phyloP scores from a whole-genome alignment of 768 basidiomycete genomes.

The Cyclocybe aegerita region DNA sequence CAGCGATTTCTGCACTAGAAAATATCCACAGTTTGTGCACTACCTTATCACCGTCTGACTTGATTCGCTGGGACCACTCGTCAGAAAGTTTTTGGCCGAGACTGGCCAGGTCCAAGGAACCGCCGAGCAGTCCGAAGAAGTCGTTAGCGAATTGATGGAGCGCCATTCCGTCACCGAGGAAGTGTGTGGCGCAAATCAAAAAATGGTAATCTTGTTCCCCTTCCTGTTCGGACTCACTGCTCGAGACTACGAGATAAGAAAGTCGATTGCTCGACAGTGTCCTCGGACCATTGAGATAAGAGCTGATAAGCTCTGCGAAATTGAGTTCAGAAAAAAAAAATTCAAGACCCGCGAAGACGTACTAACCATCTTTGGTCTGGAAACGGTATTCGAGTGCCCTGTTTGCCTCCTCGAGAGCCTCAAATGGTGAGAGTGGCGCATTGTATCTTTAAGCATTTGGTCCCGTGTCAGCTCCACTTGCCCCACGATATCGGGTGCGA shows the following conservation, averaged over 20 bases:
- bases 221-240: not conserved
- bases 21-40: slow-evolving; percentile 2
- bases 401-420: slow-evolving; percentile 13
- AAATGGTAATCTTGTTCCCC: slow-evolving; percentile 48
- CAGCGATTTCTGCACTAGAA: not conserved
- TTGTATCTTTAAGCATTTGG: slow-evolving; percentile 14
- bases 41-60: slow-evolving; percentile 9
- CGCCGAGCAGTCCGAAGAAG: slow-evolving; percentile 65
- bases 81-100: slow-evolving; percentile 27
- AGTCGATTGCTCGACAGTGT: slow-evolving; percentile 67
- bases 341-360: not conserved
- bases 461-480: slow-evolving; percentile 29
- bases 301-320: slow-evolving; percentile 54
- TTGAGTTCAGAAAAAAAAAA: slow-evolving; percentile 2
- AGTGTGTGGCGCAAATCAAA: slow-evolving; percentile 77
- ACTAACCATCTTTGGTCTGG: slow-evolving; percentile 53
- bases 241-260: slow-evolving; percentile 59
- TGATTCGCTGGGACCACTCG: slow-evolving; percentile 27
- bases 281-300: slow-evolving; percentile 76
- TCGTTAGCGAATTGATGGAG: slow-evolving; percentile 82
- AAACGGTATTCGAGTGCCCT: slow-evolving; percentile 43
- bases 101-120: slow-evolving; percentile 23
- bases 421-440: slow-evolving; percentile 13
- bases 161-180: slow-evolving; percentile 86
- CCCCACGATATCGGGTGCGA: not conserved